Base-by-base conservation (phyloP, 225 moss, liverwort and hornwort genomes). In the Polytrichum formosum region DNA sequence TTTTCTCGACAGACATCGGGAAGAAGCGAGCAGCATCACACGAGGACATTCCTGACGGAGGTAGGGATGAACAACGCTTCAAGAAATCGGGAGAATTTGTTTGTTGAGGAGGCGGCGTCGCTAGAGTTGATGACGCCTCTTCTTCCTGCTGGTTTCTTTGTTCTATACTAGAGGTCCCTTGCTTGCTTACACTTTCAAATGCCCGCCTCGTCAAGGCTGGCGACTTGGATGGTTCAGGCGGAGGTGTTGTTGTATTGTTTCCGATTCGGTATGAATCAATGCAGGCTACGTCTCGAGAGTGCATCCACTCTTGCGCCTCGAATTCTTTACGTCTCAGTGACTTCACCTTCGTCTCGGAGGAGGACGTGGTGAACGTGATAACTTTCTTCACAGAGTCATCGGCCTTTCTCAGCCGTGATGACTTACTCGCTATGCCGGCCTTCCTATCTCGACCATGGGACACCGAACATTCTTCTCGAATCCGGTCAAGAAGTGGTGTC, bases 391-490 rank as follows among this genome's bases (percentile, higher is more conserved):
- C 68, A 10, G 56, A 35, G 2, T 73, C 84, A 27, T 69, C 75
- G 7, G 30, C 75, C 35, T 78, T 78, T n/a, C 80, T 76, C 68
- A 80, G 30, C 55, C 83, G 70, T 17, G 80, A 81, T 17, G 80
- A 81, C 76, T 71, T 78, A 8, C 65, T 25, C 54, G 71, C 63
- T 6, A 73, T 7, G 46, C 18, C 72, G 8, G 63, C 76, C 56
- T 78, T 83, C 22, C 80, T 54, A 2, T 75, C 75, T 4, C 78
- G 70, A 10, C 71, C 76, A 31, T 63, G 46, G n/a, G 75, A 78
- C 9, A 63, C 63, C 0, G 67, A 74, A 9, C 74, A 54, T 10
- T 73, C 76, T 62, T 83, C 80, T 20, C 67, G 77, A 2, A 78
- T 74, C 13, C 78, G 80, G 28, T 81, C 74, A 58, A 78, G 66